These are phyloP conservation scores for Iris macrosiphon DNA, from an alignment of 106 monocot genomes.

Conservation along the genomic window DNA sequence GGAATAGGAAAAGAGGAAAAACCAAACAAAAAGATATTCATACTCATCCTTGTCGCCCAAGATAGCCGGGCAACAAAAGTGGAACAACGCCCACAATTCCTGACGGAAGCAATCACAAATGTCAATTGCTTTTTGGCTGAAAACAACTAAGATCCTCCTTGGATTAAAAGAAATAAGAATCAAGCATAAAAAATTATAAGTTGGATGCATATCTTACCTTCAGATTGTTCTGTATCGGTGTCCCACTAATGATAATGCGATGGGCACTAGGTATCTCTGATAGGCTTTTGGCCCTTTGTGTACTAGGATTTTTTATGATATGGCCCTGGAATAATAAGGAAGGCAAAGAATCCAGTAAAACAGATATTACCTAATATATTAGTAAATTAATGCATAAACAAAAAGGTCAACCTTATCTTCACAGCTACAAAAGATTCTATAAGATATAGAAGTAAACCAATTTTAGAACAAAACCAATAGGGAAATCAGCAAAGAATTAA, in stretches of 20 bases:
- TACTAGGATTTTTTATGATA: conserved; percentile 89
- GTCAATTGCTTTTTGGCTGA: background rate
- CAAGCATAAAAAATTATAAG: background rate
- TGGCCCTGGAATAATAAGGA: conserved; percentile 49
- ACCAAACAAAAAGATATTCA: conserved; percentile 1
- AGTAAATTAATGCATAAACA: no score
- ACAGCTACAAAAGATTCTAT: no score
- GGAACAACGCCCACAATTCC: conserved; percentile 95
- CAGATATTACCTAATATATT: no score
- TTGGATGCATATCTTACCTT: conserved; percentile 43
- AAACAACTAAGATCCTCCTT: background rate
- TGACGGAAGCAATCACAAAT: conserved; percentile 17
- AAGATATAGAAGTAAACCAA: no score
- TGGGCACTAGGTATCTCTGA: conserved; percentile 77
- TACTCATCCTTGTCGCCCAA: conserved; percentile 94
- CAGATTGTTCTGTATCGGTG: conserved; percentile 94
- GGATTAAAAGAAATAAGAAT: background rate
- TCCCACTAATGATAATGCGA: conserved; percentile 95
- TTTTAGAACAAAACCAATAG: no score
- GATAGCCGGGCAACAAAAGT: conserved; percentile 86
- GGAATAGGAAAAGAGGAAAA: background rate
- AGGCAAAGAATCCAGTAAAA: background rate
- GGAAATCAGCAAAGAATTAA: no score
- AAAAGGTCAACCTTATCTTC: no score
- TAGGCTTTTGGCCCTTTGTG: conserved; percentile 85